A percentile compares a stretch with the other conserved stretches of the same genome.
Evolutionary conservation across 345 rosid species (phyloP).

Genomic region (Toxicodendron radicans): DNA sequence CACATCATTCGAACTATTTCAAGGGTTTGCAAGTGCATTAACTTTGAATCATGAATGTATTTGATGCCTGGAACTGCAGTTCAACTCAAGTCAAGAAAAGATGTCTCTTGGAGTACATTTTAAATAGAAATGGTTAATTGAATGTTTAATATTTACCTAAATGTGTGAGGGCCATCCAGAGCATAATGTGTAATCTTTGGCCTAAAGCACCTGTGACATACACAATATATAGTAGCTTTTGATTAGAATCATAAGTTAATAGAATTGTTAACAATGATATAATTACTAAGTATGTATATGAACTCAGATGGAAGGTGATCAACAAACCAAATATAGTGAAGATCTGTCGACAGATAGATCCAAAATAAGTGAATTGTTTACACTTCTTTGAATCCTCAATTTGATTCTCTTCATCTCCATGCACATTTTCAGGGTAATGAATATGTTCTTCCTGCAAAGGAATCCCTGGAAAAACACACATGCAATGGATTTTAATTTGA

Average conservation of each 20-base stretch:
- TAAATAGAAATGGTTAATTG: not conserved
- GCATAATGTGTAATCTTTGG: not conserved
- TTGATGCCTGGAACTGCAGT: not conserved
- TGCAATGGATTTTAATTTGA: too few species aligned
- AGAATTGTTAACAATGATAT: not conserved
- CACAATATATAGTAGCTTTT: not conserved
- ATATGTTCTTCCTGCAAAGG: not conserved
- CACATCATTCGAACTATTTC: slow-evolving; percentile 9
- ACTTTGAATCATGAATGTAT: not conserved
- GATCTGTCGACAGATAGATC: not conserved
- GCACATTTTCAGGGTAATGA: not conserved
- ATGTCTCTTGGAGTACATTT: not conserved
- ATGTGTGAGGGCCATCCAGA: not conserved
- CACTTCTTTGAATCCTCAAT: not conserved
- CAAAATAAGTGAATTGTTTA: not conserved
- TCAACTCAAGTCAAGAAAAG: not conserved
- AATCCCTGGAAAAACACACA: not conserved
- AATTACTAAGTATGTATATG: not conserved
- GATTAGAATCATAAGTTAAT: not conserved
- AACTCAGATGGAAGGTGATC: too few species aligned
- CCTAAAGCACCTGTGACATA: not conserved
- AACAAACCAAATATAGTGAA: not conserved
- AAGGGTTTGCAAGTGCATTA: not conserved
- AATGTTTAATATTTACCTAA: not conserved
- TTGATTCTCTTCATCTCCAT: not conserved